Evolutionary conservation across 768 basidiomycete genomes (phyloP).

Genomic region (Tylopilus subfusipes): DNA sequence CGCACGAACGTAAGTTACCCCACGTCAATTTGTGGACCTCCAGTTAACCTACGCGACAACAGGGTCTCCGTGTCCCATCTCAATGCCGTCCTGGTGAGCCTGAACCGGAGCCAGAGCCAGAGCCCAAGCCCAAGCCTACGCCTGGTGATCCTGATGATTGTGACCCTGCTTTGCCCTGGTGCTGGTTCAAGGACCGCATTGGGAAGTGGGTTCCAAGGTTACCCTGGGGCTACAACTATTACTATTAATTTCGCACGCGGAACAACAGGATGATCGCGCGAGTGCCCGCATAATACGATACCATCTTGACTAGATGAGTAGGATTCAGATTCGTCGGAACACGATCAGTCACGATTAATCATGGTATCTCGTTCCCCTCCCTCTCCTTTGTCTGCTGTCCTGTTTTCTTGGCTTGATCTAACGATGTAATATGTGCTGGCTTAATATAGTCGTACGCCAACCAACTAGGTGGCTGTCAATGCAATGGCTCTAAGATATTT

Average conservation of each 20-base stretch:
- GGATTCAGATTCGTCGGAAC: conserved; percentile 4
- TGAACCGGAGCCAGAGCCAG: conserved; percentile 15
- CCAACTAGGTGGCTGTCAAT: background rate
- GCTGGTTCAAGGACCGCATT: conserved; percentile 19
- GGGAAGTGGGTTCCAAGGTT: conserved; percentile 22
- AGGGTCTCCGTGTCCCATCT: conserved; percentile 43
- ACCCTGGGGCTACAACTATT: conserved; percentile 24
- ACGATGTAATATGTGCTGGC: conserved; percentile 11
- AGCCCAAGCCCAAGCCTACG: conserved; percentile 29
- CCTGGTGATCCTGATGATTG: conserved; percentile 37
- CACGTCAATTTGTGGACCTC: background rate
- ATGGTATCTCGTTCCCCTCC: background rate
- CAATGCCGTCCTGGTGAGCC: conserved; percentile 33
- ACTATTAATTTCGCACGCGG: conserved; percentile 16
- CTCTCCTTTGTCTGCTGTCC: conserved; percentile 1
- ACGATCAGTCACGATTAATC: background rate
- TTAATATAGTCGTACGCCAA: conserved; percentile 1
- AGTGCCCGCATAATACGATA: conserved; percentile 18
- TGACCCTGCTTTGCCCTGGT: conserved; percentile 17
- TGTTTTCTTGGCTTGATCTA: conserved; percentile 7
- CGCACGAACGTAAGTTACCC: conserved; percentile 54
- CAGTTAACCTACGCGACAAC: background rate
- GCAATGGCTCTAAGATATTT: background rate
- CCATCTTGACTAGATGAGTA: conserved; percentile 12
- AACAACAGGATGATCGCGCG: conserved; percentile 5